Percentiles rank a stretch among this genome's conserved stretches.
phyloP scores from a whole-genome alignment of 1,284 basidiomycete genomes.

The Trichosporon sp. region DNA sequence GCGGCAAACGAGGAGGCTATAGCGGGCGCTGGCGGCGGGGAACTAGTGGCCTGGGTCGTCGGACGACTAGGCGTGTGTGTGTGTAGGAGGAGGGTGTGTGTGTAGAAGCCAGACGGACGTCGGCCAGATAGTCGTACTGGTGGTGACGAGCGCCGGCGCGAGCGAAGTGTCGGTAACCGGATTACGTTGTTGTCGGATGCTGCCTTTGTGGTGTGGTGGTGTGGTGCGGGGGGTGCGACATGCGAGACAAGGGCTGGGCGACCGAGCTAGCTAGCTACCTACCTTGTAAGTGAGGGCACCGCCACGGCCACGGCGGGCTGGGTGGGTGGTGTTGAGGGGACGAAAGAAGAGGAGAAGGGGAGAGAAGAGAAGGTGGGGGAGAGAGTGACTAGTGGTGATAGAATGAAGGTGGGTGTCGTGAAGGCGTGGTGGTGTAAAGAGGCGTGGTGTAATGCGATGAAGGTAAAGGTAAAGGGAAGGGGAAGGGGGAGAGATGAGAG shows the following conservation, averaged over 20 bases:
- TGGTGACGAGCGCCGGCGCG: neutral
- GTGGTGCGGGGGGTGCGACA: neutral
- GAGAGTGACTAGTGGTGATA: neutral
- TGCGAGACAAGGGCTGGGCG: neutral
- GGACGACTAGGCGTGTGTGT: neutral
- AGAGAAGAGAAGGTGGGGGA: neutral
- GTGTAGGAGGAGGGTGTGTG: neutral
- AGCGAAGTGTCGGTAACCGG: neutral
- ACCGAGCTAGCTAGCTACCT: no score
- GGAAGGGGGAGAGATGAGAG: neutral
- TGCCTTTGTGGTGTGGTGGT: neutral
- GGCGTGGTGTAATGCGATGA: neutral
- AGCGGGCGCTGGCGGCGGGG: neutral
- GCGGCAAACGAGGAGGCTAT: neutral
- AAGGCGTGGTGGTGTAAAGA: neutral
- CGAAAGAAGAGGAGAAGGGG: neutral
- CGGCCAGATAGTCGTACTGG: neutral
- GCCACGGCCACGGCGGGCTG: neutral
- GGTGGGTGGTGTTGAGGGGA: no score
- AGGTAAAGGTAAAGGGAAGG: neutral
- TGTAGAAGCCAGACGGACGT: neutral
- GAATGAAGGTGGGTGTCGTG: conserved; percentile 2
- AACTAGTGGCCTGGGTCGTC: neutral
- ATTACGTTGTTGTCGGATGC: neutral
- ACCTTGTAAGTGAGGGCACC: neutral